These are phyloP conservation scores for Penstemon eatonii DNA, from an alignment of 257 asterid species.

Conservation along the genomic window DNA sequence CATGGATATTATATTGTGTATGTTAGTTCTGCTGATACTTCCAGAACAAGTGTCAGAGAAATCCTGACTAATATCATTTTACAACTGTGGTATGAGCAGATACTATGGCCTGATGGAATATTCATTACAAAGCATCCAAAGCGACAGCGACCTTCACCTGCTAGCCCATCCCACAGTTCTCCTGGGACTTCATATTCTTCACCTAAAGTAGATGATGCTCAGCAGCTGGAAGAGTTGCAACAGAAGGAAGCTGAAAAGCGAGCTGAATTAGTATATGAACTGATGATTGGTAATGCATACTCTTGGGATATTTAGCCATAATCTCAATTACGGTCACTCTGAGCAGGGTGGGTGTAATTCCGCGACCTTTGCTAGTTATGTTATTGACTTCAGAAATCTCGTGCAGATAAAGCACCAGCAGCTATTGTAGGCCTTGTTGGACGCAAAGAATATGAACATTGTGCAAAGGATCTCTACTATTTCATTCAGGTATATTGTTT, in stretches of 20 bases:
- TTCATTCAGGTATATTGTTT: conserved; percentile 76
- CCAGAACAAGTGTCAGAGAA: conserved; percentile 1
- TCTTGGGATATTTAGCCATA: conserved; percentile 4
- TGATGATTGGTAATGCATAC: conserved; percentile 60
- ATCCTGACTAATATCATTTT: conserved; percentile 25
- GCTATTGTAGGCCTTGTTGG: conserved; percentile 89
- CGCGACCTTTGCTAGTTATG: conserved; percentile 8
- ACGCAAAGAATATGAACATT: conserved; percentile 74
- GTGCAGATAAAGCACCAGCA: conserved; percentile 87
- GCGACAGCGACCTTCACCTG: conserved; percentile 56
- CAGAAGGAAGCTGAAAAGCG: conserved; percentile 75
- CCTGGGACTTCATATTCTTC: conserved; percentile 48
- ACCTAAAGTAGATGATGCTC: conserved; percentile 45
- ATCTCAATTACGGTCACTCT: conserved; percentile 10
- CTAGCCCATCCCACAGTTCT: conserved; percentile 40
- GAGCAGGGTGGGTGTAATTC: background rate
- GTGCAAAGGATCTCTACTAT: conserved; percentile 83
- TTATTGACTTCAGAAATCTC: conserved; percentile 17
- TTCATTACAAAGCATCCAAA: conserved; percentile 89
- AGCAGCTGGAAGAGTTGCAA: conserved; percentile 56
- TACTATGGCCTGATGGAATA: conserved; percentile 94
- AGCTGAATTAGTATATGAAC: conserved; percentile 64
- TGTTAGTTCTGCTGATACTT: conserved; percentile 17
- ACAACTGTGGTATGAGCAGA: conserved; percentile 39
- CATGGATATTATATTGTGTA: conserved; percentile 14